A percentile compares a stretch with the other conserved stretches of the same genome.
phyloP scores from a whole-genome alignment of 345 rosid genomes.

The Eucalyptus globulus region DNA sequence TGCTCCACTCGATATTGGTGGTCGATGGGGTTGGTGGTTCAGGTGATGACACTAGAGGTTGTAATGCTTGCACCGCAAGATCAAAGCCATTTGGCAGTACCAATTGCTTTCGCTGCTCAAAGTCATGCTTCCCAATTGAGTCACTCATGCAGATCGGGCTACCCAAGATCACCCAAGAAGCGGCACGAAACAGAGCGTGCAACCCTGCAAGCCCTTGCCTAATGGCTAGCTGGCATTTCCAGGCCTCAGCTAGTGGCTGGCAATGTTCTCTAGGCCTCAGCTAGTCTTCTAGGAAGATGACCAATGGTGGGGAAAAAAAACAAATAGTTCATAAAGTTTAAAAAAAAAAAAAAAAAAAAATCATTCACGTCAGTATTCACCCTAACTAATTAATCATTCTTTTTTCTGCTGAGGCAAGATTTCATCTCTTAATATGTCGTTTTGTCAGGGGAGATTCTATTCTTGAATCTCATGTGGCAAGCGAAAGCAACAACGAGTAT shows the following conservation, averaged over 20 bases:
- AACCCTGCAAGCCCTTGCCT: background rate
- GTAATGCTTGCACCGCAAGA: slow-evolving; percentile 63
- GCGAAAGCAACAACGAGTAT: background rate
- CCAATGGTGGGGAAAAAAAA: background rate
- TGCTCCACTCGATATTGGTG: slow-evolving; percentile 53
- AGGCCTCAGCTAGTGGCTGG: background rate
- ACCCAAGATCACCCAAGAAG: slow-evolving; percentile 80
- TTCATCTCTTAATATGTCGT: background rate
- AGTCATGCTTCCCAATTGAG: slow-evolving; percentile 64
- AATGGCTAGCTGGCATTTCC: background rate
- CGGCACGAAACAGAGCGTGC: slow-evolving; percentile 79
- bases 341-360: too few relatives aligned
- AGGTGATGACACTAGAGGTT: slow-evolving; percentile 50
- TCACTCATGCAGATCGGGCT: slow-evolving; percentile 78
- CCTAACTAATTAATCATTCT: background rate
- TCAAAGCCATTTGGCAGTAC: slow-evolving; percentile 63
- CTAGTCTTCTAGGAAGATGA: background rate
- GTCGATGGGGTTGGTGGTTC: slow-evolving; percentile 35
- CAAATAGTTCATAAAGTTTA: background rate
- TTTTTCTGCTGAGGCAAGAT: background rate
- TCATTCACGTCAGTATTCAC: background rate
- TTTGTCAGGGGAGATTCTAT: background rate
- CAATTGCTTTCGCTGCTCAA: slow-evolving; percentile 41
- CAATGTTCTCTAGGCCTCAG: background rate
- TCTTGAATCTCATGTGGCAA: background rate